phyloP scores from a whole-genome alignment of 1,284 basidiomycete genomes.

The Microbotryum silenes-acaulis region DNA sequence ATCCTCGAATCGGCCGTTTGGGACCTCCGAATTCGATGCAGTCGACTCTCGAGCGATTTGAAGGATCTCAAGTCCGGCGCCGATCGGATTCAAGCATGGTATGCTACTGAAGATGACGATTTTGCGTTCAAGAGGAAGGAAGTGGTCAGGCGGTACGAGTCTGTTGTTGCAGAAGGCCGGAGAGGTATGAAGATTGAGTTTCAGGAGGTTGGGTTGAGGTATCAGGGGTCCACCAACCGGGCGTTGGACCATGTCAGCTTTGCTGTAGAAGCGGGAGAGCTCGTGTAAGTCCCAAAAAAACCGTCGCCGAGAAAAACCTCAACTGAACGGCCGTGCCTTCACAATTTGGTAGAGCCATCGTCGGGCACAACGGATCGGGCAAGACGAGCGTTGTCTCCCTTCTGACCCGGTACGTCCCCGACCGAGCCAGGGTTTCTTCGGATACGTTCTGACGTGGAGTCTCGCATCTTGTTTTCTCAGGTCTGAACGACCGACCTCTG shows the following conservation, averaged over 20 bases:
- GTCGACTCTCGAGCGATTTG: neutral
- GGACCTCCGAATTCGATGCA: neutral
- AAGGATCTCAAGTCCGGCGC: neutral
- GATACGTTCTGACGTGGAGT: too few relatives aligned
- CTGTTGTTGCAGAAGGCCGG: neutral
- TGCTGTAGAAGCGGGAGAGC: conserved; percentile 1
- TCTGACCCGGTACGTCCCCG: neutral
- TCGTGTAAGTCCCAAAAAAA: neutral
- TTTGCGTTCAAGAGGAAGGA: neutral
- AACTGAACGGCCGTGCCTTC: neutral
- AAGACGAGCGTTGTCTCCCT: conserved; percentile 7
- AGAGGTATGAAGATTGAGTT: neutral
- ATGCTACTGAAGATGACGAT: neutral
- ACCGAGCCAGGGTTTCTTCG: too few relatives aligned
- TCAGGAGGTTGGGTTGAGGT: neutral
- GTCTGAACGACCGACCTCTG: neutral
- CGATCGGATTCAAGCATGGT: neutral
- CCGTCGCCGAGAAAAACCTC: too few relatives aligned
- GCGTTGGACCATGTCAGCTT: conserved; percentile 3
- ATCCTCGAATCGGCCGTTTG: conserved; percentile 1
- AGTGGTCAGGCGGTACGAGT: neutral
- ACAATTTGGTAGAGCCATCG: neutral
- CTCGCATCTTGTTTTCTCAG: neutral
- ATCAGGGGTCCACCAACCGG: too few relatives aligned
- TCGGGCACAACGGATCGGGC: conserved; percentile 14